Evolutionary conservation across 2,329 filamentous ascomycete species (phyloP).

Genomic region (Mariannaea elegans): DNA sequence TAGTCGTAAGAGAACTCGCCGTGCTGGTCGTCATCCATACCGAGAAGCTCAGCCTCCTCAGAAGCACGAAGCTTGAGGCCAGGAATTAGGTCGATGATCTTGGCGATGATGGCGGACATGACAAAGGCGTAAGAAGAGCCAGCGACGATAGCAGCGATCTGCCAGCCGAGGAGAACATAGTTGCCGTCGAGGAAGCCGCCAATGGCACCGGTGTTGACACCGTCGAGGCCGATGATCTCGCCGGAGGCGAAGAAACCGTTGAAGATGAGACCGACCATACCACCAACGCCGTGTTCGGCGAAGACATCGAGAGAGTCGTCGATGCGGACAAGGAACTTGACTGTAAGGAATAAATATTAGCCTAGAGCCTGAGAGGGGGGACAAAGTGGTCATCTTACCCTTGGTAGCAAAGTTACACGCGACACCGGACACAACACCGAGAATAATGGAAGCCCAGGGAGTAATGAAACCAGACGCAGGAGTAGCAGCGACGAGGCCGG

Average conservation of each 20-base stretch:
- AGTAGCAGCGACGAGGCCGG: constrained; percentile 74
- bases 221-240: constrained; percentile 78
- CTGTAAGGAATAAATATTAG: constrained; percentile 38
- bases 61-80: constrained; percentile 82
- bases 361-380: background rate
- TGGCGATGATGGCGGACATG: constrained; percentile 78
- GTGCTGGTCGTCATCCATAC: constrained; percentile 91
- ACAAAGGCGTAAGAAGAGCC: constrained; percentile 74
- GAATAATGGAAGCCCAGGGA: constrained; percentile 72
- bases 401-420: constrained; percentile 76
- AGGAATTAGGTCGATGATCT: constrained; percentile 77
- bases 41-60: constrained; percentile 84
- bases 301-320: constrained; percentile 78
- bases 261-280: constrained; percentile 75
- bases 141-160: constrained; percentile 79
- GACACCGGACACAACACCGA: constrained; percentile 73
- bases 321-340: constrained; percentile 70
- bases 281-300: constrained; percentile 75
- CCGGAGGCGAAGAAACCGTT: constrained; percentile 76
- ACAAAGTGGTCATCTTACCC: constrained; percentile 40
- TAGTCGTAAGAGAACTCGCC: constrained; percentile 93
- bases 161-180: constrained; percentile 79
- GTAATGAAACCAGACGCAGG: constrained; percentile 74
- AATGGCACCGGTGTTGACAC: constrained; percentile 72
- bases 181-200: constrained; percentile 82